Evolutionary conservation across 164 flowering plant species (phyloP).

Genomic region (Macadamia integrifolia): DNA sequence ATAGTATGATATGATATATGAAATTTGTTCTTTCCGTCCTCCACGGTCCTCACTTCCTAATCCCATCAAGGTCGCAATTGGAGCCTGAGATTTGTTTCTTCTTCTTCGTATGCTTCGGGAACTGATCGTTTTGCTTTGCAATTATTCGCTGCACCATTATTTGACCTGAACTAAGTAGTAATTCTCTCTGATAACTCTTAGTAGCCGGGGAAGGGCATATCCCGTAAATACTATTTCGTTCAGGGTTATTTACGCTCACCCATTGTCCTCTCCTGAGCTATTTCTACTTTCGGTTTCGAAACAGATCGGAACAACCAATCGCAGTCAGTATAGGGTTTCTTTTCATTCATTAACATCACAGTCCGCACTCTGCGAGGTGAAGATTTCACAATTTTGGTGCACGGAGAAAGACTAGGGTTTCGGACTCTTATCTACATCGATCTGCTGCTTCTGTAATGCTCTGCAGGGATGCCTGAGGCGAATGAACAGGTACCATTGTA

Average conservation of each 20-base stretch:
- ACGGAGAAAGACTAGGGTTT: not conserved
- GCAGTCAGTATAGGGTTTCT: constrained; percentile 1
- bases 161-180: no score
- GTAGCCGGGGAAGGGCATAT: not conserved
- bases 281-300: not conserved
- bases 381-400: not conserved
- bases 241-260: not conserved
- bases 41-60: no score
- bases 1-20: no score
- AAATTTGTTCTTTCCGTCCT: no score
- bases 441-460: constrained; percentile 1
- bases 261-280: not conserved
- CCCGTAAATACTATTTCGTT: not conserved
- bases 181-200: not conserved
- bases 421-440: not conserved
- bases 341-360: not conserved
- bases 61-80: no score
- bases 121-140: no score
- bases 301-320: not conserved
- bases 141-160: no score
- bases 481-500: constrained; percentile 16
- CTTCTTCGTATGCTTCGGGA: no score
- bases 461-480: not conserved
- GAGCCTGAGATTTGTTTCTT: no score
- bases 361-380: not conserved